phyloP scores from a whole-genome alignment of 768 basidiomycete genomes.

The Lactifluus subvellereus region DNA sequence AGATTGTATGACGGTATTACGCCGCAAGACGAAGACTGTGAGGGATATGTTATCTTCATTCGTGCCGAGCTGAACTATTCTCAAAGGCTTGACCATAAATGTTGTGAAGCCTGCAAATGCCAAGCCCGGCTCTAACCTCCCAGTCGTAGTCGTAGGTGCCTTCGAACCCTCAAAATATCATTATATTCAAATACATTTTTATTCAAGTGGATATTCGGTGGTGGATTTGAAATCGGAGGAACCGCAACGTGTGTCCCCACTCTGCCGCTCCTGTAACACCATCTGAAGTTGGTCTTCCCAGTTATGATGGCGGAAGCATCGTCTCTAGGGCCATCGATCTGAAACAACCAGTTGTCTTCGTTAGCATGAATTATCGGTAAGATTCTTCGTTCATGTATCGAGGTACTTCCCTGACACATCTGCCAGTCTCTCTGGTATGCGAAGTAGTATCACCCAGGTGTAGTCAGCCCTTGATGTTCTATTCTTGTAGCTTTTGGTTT shows the following conservation, averaged over 20 bases:
- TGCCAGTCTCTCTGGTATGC: slow-evolving; percentile 19
- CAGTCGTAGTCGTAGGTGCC: slow-evolving; percentile 27
- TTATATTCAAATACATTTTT: not conserved
- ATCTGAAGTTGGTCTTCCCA: not conserved
- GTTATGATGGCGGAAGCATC: slow-evolving; percentile 25
- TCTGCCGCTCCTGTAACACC: not conserved
- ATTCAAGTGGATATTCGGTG: slow-evolving; percentile 28
- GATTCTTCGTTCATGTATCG: not conserved
- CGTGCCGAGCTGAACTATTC: not conserved
- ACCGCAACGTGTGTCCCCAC: slow-evolving; percentile 8
- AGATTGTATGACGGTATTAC: slow-evolving; percentile 5
- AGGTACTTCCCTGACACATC: not conserved
- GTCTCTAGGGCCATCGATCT: slow-evolving; percentile 28
- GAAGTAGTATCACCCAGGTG: not conserved
- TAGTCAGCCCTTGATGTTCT: not conserved
- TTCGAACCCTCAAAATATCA: not conserved
- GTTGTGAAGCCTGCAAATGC: slow-evolving; percentile 24
- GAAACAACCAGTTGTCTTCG: slow-evolving; percentile 26
- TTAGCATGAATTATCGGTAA: slow-evolving; percentile 30
- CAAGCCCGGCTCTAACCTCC: slow-evolving; percentile 17
- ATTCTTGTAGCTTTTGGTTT: slow-evolving; percentile 41
- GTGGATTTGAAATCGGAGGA: slow-evolving; percentile 20
- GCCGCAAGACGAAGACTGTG: slow-evolving; percentile 25
- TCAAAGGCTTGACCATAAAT: slow-evolving; percentile 28
- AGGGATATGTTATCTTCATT: not conserved